These are phyloP conservation scores for Galerina marginata DNA, from an alignment of 768 basidiomycete species.

Conservation along the genomic window DNA sequence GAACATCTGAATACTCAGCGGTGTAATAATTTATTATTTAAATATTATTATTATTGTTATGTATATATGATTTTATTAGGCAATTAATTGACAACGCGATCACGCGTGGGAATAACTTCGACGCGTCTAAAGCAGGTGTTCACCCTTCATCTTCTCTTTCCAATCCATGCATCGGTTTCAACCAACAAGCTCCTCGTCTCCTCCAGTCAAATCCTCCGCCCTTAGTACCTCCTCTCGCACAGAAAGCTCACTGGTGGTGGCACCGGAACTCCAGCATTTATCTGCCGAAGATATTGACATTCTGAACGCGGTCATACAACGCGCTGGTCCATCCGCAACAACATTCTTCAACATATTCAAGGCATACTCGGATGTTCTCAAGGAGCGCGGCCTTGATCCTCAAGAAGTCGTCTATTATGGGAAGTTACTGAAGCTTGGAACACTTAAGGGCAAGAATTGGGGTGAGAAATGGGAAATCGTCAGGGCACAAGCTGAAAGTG, in stretches of 20 bases:
- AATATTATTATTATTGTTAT: constrained; percentile 9
- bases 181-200: constrained; percentile 55
- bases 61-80: constrained; percentile 3
- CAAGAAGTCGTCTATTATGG: constrained; percentile 84
- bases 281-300: constrained; percentile 66
- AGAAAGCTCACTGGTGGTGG: constrained; percentile 43
- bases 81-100: constrained; percentile 22
- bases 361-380: constrained; percentile 81
- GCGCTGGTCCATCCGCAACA: constrained; percentile 70
- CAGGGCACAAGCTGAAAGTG: constrained; percentile 59
- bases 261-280: constrained; percentile 58
- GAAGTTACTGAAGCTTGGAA: constrained; percentile 82
- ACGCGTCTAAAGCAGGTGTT: constrained; percentile 14
- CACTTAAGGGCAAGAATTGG: constrained; percentile 82
- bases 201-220: constrained; percentile 42
- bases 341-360: constrained; percentile 85
- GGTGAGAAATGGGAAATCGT: constrained; percentile 79
- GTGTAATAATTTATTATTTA: constrained; percentile 5
- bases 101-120: constrained; percentile 24
- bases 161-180: constrained; percentile 49
- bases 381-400: constrained; percentile 76
- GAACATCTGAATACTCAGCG: background rate
- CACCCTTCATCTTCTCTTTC: background rate
- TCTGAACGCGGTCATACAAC: constrained; percentile 74
- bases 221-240: constrained; percentile 36